Percentiles rank a stretch among this genome's conserved stretches.
Conservation (phyloP, 1,139 yeast genomes). For the Suhomyces ambrosiae region DNA sequence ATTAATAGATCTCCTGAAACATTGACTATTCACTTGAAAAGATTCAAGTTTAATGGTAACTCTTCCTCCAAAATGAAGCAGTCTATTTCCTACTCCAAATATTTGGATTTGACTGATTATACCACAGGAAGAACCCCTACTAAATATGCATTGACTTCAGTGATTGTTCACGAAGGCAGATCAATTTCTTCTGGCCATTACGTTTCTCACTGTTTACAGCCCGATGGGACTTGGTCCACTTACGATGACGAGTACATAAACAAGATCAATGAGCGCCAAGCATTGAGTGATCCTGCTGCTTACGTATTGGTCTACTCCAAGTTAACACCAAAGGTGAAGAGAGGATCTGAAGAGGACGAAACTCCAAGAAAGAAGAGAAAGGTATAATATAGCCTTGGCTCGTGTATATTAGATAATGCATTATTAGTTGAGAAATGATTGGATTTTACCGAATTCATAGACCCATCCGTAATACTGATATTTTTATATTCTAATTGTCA, state of each 20-base stretch:
- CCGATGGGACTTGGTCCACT: slow-evolving; percentile 88
- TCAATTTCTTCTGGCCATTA: slow-evolving; percentile 93
- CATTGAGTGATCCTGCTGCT: slow-evolving; percentile 82
- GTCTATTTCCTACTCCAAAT: slow-evolving; percentile 77
- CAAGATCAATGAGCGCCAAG: slow-evolving; percentile 69
- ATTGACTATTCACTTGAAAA: slow-evolving; percentile 78
- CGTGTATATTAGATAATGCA: slow-evolving; percentile 11
- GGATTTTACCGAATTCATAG: neutral
- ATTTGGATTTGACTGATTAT: slow-evolving; percentile 70
- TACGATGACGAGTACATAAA: slow-evolving; percentile 92
- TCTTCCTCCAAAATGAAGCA: slow-evolving; percentile 84
- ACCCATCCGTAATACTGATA: neutral
- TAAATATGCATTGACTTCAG: slow-evolving; percentile 75
- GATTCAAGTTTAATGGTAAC: slow-evolving; percentile 84
- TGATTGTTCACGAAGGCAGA: slow-evolving; percentile 92
- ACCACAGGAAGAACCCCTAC: slow-evolving; percentile 52
- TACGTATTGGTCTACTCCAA: slow-evolving; percentile 85
- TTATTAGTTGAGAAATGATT: neutral
- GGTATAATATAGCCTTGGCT: slow-evolving; percentile 4
- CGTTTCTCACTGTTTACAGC: slow-evolving; percentile 86
- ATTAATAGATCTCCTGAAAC: slow-evolving; percentile 88
- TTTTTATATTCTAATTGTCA: too few species aligned
- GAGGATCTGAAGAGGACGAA: slow-evolving; percentile 11
- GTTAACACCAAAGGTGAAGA: slow-evolving; percentile 51
- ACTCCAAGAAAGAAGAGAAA: slow-evolving; percentile 17